A percentile compares a stretch with the other conserved stretches of the same genome.
These are phyloP conservation scores for Pyrenochaeta sp. DNA, from an alignment of 2,329 filamentous ascomycete species.

Conservation along the genomic window DNA sequence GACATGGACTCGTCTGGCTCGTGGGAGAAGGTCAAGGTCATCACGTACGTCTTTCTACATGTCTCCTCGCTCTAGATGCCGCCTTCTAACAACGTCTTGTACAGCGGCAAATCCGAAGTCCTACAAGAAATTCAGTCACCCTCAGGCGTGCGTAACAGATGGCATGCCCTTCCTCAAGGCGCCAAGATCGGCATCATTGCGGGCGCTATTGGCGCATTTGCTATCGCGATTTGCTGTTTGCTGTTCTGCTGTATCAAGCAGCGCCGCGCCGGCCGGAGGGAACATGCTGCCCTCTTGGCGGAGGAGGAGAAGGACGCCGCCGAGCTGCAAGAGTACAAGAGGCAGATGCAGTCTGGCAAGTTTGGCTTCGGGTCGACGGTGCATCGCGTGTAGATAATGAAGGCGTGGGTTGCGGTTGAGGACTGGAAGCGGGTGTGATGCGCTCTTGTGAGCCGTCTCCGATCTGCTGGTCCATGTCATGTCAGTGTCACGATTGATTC, in stretches of 20 bases:
- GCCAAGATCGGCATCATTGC: conserved; percentile 49
- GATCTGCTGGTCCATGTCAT: conserved; percentile 9
- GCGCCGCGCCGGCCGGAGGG: conserved; percentile 46
- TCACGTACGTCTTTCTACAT: conserved; percentile 46
- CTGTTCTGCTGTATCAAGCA: conserved; percentile 52
- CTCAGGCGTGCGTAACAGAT: conserved; percentile 46
- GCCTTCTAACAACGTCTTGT: conserved; percentile 14
- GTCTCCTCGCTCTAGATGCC: neutral
- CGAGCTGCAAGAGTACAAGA: conserved; percentile 45
- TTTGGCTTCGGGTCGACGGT: conserved; percentile 27
- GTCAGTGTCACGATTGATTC: conserved; percentile 15
- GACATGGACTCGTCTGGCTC: conserved; percentile 24
- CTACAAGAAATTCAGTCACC: conserved; percentile 47
- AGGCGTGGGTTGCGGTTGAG: neutral
- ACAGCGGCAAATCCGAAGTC: conserved; percentile 47
- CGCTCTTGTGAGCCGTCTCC: neutral
- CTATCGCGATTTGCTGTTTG: conserved; percentile 35
- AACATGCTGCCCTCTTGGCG: conserved; percentile 44
- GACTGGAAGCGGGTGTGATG: neutral
- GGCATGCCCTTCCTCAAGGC: conserved; percentile 41
- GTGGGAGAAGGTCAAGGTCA: conserved; percentile 60
- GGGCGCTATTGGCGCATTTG: conserved; percentile 37
- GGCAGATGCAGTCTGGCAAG: conserved; percentile 35
- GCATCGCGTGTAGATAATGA: conserved; percentile 17
- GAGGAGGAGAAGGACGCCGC: conserved; percentile 48